Evolutionary conservation across 176 grass and related monocot species (phyloP).

Genomic region (Saccharum officinarum): DNA sequence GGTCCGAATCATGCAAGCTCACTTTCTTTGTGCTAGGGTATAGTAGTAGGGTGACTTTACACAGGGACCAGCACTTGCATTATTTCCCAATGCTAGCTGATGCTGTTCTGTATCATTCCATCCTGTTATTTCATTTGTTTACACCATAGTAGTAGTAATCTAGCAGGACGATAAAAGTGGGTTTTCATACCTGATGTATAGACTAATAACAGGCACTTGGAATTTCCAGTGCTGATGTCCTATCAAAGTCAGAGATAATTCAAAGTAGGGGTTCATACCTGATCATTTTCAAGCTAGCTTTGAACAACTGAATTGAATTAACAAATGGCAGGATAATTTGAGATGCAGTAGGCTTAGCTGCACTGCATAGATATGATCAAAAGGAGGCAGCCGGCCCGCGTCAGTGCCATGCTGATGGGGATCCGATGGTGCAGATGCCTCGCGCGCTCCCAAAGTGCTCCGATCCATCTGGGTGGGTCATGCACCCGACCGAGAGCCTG

Average conservation of each 20-base stretch:
- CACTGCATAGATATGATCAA: not conserved
- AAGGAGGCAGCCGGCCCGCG: not conserved
- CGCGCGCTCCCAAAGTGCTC: not conserved
- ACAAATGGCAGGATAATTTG: slow-evolving; percentile 11
- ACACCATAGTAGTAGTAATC: not conserved
- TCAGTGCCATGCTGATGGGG: slow-evolving; percentile 52
- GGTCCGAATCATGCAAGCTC: slow-evolving; percentile 24
- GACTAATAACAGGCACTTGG: not conserved
- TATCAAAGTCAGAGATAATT: slow-evolving; percentile 19
- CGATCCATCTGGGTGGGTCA: not conserved
- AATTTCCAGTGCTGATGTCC: slow-evolving; percentile 17
- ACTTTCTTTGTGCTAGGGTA: not conserved
- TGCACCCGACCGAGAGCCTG: not conserved
- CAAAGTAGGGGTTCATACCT: not conserved
- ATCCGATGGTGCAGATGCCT: slow-evolving; percentile 42
- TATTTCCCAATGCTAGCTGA: not conserved
- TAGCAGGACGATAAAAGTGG: not conserved
- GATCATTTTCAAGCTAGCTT: not conserved
- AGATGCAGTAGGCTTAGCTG: slow-evolving; percentile 4
- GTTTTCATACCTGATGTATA: slow-evolving; percentile 19
- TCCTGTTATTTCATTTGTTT: not conserved
- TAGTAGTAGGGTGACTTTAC: not conserved
- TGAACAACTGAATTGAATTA: slow-evolving; percentile 24
- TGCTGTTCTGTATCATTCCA: not conserved
- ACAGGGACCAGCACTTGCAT: not conserved